Conservation (phyloP, 441 rosid species). For the Gossypium schwendimanii region DNA sequence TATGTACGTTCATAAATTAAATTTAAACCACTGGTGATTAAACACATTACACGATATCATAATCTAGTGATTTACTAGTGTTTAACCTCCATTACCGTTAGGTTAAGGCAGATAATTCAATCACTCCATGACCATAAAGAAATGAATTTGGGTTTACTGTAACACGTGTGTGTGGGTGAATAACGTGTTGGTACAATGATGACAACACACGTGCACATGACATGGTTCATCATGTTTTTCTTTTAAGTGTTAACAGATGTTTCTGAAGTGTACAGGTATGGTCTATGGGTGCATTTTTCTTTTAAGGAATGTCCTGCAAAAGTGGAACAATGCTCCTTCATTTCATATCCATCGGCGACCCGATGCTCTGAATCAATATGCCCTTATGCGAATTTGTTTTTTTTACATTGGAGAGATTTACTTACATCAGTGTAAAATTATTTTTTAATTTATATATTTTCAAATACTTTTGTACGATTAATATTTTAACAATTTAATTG, state of each 20-base stretch:
- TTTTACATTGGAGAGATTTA: too few species aligned
- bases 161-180: background rate
- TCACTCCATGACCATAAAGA: background rate
- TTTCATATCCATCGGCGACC: background rate
- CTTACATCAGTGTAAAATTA: too few species aligned
- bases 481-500: too few species aligned
- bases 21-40: background rate
- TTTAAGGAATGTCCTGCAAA: conserved; percentile 35
- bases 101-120: background rate
- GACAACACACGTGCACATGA: conserved; percentile 40
- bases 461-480: too few species aligned
- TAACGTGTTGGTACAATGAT: conserved; percentile 23
- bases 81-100: background rate
- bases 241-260: conserved; percentile 16
- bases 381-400: too few species aligned
- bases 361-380: too few species aligned
- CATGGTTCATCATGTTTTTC: conserved; percentile 14
- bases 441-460: too few species aligned
- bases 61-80: background rate
- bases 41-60: background rate
- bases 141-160: background rate
- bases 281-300: conserved; percentile 28
- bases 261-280: conserved; percentile 17
- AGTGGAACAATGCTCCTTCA: conserved; percentile 33
- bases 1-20: background rate